These are phyloP conservation scores for Dryas integrifolia DNA, from an alignment of 331 rosid species.

Conservation along the genomic window DNA sequence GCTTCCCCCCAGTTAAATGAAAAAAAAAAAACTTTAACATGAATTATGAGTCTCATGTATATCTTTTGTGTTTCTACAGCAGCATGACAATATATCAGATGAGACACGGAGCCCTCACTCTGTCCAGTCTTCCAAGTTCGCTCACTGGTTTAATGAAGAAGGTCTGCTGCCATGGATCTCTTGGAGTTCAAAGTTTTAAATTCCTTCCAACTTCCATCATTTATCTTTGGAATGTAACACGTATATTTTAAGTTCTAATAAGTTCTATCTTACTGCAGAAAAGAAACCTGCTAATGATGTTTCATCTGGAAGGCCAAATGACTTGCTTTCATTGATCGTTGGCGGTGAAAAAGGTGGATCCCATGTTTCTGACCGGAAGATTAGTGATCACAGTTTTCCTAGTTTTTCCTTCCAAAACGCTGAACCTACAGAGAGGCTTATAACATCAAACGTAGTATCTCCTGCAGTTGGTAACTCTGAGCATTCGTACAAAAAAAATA, in stretches of 20 bases:
- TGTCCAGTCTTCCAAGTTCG: conserved; percentile 78
- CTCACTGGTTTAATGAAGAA: conserved; percentile 85
- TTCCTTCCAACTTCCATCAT: conserved; percentile 25
- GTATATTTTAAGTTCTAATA: neutral
- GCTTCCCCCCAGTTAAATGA: neutral
- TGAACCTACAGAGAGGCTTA: conserved; percentile 40
- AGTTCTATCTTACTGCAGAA: conserved; percentile 48
- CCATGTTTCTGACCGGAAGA: conserved; percentile 41
- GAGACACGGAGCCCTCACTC: conserved; percentile 55
- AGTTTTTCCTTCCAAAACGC: conserved; percentile 42
- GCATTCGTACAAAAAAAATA: conserved; percentile 44
- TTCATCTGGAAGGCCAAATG: conserved; percentile 57
- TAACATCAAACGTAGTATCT: conserved; percentile 37
- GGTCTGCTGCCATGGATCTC: conserved; percentile 41
- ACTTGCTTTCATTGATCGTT: conserved; percentile 72
- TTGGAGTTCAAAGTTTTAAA: conserved; percentile 23
- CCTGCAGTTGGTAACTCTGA: conserved; percentile 41
- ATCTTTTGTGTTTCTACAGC: conserved; percentile 33
- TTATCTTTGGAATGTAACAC: conserved; percentile 16
- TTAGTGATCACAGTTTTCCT: conserved; percentile 35
- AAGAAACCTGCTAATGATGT: conserved; percentile 50
- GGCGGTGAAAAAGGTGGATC: conserved; percentile 65
- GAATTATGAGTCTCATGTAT: conserved; percentile 21
- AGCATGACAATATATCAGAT: conserved; percentile 51
- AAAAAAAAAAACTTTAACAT: neutral